phyloP scores from a whole-genome alignment of 2,329 filamentous ascomycete species.

The Trichoderma sp. region DNA sequence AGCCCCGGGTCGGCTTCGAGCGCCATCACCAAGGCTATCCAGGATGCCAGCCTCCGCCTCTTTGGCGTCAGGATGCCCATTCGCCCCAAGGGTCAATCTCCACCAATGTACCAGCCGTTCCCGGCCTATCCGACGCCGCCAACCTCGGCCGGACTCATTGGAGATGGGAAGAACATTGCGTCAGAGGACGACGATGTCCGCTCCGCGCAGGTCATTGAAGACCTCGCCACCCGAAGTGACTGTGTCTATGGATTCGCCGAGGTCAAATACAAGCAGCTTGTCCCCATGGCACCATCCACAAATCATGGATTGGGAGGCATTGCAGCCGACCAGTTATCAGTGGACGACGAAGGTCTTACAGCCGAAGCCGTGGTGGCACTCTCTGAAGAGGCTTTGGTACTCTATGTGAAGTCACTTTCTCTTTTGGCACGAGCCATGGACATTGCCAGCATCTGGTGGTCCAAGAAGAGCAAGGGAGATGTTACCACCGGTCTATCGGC shows the following conservation, averaged over 20 bases:
- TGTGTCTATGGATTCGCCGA: slow-evolving; percentile 97
- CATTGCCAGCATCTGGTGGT: slow-evolving; percentile 91
- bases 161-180: slow-evolving; percentile 58
- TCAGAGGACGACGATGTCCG: slow-evolving; percentile 73
- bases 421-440: slow-evolving; percentile 94
- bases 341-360: slow-evolving; percentile 74
- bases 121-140: slow-evolving; percentile 77
- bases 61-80: slow-evolving; percentile 71
- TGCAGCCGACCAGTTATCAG: slow-evolving; percentile 50
- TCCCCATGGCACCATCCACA: slow-evolving; percentile 78
- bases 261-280: slow-evolving; percentile 97
- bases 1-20: slow-evolving; percentile 74
- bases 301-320: slow-evolving; percentile 67
- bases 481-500: slow-evolving; percentile 41
- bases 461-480: slow-evolving; percentile 69
- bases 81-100: slow-evolving; percentile 65
- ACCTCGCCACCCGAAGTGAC: slow-evolving; percentile 88
- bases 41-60: slow-evolving; percentile 78
- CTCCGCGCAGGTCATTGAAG: slow-evolving; percentile 80
- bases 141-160: slow-evolving; percentile 58
- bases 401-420: slow-evolving; percentile 92
- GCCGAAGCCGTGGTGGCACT: slow-evolving; percentile 80
- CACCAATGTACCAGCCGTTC: slow-evolving; percentile 77
- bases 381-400: slow-evolving; percentile 89
- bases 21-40: slow-evolving; percentile 90